Percentiles rank a stretch among this genome's conserved stretches.
phyloP scores from a whole-genome alignment of 2,329 filamentous ascomycete genomes.

The Fusarium sp. region DNA sequence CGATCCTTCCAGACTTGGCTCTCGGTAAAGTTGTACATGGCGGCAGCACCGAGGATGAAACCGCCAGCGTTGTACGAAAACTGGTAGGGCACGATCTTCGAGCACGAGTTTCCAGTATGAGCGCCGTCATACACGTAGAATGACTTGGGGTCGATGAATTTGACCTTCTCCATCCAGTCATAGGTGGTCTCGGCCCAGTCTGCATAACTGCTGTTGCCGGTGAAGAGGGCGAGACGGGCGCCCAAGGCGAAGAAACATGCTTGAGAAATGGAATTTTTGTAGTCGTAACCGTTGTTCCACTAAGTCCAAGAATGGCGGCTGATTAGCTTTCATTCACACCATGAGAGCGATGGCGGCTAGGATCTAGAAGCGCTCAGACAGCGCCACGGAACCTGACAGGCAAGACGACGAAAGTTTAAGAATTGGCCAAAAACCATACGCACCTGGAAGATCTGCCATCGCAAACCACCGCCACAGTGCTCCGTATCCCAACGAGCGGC shows the following conservation, averaged over 20 bases:
- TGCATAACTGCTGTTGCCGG: constrained; percentile 79
- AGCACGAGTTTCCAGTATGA: constrained; percentile 68
- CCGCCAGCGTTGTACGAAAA: constrained; percentile 78
- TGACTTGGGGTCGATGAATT: constrained; percentile 66
- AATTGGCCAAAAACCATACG: neutral
- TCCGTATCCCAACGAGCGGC: constrained; percentile 77
- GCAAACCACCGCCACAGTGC: constrained; percentile 79
- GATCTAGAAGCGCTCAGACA: neutral
- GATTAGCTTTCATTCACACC: constrained; percentile 11
- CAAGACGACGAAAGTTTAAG: neutral
- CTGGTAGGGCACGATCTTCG: constrained; percentile 68
- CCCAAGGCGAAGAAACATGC: constrained; percentile 72
- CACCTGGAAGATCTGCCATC: constrained; percentile 83
- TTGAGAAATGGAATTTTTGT: constrained; percentile 77
- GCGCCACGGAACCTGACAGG: neutral
- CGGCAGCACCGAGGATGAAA: constrained; percentile 74
- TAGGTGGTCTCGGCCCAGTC: constrained; percentile 82
- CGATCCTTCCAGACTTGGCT: constrained; percentile 68
- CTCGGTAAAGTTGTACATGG: constrained; percentile 74
- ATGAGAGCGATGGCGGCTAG: neutral
- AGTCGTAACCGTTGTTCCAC: constrained; percentile 84
- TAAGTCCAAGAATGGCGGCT: neutral
- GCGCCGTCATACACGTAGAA: constrained; percentile 74
- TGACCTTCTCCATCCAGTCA: constrained; percentile 71
- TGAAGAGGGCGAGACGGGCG: constrained; percentile 80